Evolutionary conservation across 2,329 filamentous ascomycete genomes (phyloP).

Genomic region (Pseudocercospora ulei): DNA sequence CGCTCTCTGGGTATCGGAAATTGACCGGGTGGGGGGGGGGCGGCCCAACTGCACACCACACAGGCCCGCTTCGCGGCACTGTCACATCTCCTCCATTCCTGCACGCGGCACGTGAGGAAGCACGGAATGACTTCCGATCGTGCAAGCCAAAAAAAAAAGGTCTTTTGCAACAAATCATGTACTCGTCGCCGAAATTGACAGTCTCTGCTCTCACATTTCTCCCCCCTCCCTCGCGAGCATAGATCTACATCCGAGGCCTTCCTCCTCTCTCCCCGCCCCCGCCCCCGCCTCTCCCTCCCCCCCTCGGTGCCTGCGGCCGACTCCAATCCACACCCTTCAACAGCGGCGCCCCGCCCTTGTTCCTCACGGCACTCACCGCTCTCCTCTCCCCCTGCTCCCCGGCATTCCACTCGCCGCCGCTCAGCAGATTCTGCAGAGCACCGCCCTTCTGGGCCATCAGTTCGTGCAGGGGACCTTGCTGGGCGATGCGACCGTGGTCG

Average conservation of each 20-base stretch:
- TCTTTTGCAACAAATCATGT: no score
- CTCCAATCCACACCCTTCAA: conserved; percentile 16
- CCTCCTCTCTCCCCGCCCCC: not conserved
- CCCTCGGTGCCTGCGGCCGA: no score
- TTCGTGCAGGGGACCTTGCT: conserved; percentile 57
- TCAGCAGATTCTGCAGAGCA: conserved; percentile 34
- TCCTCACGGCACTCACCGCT: conserved; percentile 6
- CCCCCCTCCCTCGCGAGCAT: not conserved
- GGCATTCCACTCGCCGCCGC: conserved; percentile 33
- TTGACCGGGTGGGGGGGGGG: no score
- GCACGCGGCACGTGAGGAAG: no score
- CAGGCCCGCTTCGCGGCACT: no score
- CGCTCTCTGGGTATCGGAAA: no score
- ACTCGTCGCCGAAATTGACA: no score
- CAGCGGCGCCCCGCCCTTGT: conserved; percentile 8
- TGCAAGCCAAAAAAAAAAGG: no score
- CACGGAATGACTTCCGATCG: no score
- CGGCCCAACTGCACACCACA: no score
- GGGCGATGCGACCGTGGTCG: conserved; percentile 57
- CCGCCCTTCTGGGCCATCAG: conserved; percentile 42
- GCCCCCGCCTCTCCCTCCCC: not conserved
- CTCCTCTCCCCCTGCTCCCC: conserved; percentile 2
- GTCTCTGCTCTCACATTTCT: not conserved
- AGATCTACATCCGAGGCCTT: not conserved
- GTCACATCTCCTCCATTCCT: no score